Percentiles rank a stretch among this genome's conserved stretches.
Evolutionary conservation across 495 filamentous ascomycete genomes (phyloP).

Genomic region (Apiosordaria backusii): DNA sequence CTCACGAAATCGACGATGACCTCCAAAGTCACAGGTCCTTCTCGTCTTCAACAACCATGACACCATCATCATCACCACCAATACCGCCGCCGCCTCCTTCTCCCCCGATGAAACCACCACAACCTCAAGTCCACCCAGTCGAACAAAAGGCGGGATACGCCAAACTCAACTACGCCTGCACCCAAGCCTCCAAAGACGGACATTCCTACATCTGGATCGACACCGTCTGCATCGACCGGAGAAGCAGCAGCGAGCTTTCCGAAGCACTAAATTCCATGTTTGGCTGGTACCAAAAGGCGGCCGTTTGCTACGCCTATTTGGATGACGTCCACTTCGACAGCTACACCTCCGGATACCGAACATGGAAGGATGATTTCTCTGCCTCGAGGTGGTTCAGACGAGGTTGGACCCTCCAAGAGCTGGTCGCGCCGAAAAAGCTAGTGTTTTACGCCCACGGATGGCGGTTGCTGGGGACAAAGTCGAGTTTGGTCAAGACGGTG

Average conservation of each 20-base stretch:
- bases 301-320: constrained; percentile 27
- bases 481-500: constrained; percentile 16
- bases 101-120: constrained; percentile 5
- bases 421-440: constrained; percentile 23
- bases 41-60: background rate
- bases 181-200: constrained; percentile 23
- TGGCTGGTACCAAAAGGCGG: constrained; percentile 21
- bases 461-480: constrained; percentile 25
- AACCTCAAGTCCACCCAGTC: constrained; percentile 11
- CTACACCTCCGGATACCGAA: constrained; percentile 23
- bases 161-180: constrained; percentile 25
- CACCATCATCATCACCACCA: background rate
- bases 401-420: constrained; percentile 29
- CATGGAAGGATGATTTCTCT: constrained; percentile 26
- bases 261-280: constrained; percentile 32
- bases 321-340: constrained; percentile 24
- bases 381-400: constrained; percentile 26
- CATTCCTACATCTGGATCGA: constrained; percentile 26
- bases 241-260: constrained; percentile 25
- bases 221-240: constrained; percentile 29
- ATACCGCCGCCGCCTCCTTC: background rate
- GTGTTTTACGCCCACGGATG: constrained; percentile 25
- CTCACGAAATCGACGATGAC: constrained; percentile 9
- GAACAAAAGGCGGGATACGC: constrained; percentile 24
- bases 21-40: background rate